These are phyloP conservation scores for Mortierella antarctica DNA, from an alignment of 192 early-diverging fungal species.

Conservation along the genomic window DNA sequence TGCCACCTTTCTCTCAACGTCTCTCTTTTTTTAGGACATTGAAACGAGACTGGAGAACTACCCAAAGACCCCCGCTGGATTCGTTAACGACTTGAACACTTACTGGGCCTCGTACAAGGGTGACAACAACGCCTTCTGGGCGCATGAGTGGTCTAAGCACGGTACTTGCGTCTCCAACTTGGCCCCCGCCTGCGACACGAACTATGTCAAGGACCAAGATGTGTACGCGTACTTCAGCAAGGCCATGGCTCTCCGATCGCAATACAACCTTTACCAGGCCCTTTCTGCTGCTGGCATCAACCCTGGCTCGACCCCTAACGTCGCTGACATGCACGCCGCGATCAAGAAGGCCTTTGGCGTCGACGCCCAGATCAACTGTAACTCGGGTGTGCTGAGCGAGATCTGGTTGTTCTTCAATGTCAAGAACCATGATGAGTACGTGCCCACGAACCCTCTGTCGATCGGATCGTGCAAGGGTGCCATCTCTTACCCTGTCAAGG, in stretches of 20 bases:
- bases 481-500: constrained; percentile 44
- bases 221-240: constrained; percentile 68
- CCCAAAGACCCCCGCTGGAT: constrained; percentile 36
- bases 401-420: constrained; percentile 36
- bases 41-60: constrained; percentile 58
- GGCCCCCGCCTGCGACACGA: constrained; percentile 66
- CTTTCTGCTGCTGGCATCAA: constrained; percentile 59
- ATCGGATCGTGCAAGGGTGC: constrained; percentile 29
- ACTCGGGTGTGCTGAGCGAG: constrained; percentile 53
- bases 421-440: constrained; percentile 45
- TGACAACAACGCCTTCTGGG: constrained; percentile 84
- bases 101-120: constrained; percentile 81
- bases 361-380: constrained; percentile 59
- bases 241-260: constrained; percentile 61
- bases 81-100: constrained; percentile 65
- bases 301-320: constrained; percentile 60
- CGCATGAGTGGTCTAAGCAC: constrained; percentile 88
- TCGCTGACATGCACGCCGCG: constrained; percentile 53
- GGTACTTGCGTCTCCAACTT: constrained; percentile 80
- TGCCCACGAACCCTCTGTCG: constrained; percentile 30
- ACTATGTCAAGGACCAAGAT: constrained; percentile 61
- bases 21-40: constrained; percentile 55
- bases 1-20: neutral
- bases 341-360: constrained; percentile 52
- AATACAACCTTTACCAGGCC: constrained; percentile 65